Conservation (phyloP, 768 basidiomycete species). For the Lanmaoa rubissima region DNA sequence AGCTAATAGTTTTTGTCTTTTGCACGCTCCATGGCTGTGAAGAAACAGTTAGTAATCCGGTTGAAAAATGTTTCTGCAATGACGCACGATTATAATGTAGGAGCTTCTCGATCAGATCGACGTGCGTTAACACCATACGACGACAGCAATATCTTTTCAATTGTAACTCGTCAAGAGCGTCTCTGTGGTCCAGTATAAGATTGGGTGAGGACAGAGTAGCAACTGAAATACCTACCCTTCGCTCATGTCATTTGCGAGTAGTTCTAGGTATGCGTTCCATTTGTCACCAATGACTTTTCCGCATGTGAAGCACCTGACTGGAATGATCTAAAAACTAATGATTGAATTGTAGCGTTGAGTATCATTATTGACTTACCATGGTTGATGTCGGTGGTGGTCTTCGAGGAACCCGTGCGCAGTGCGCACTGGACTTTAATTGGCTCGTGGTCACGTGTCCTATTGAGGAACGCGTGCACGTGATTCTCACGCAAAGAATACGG, state of each 20-base stretch:
- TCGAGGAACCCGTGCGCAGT: background rate
- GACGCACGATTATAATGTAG: slow-evolving; percentile 88
- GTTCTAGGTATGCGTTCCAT: slow-evolving; percentile 84
- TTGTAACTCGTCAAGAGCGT: slow-evolving; percentile 85
- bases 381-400: slow-evolving; percentile 10
- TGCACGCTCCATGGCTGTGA: slow-evolving; percentile 33
- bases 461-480: slow-evolving; percentile 27
- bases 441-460: slow-evolving; percentile 5
- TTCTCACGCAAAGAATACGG: background rate
- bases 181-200: slow-evolving; percentile 43
- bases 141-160: slow-evolving; percentile 95
- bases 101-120: slow-evolving; percentile 96
- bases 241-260: slow-evolving; percentile 74
- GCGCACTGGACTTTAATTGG: too few species aligned
- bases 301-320: slow-evolving; percentile 93
- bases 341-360: background rate
- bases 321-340: slow-evolving; percentile 72
- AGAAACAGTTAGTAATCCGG: background rate
- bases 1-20: slow-evolving; percentile 28
- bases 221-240: slow-evolving; percentile 68
- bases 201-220: background rate
- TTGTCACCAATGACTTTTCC: slow-evolving; percentile 98
- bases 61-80: slow-evolving; percentile 28
- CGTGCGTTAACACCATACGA: slow-evolving; percentile 96
- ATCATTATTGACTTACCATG: slow-evolving; percentile 22